phyloP scores from a whole-genome alignment of 2,329 filamentous ascomycete genomes.

The Ophiostoma sp. region DNA sequence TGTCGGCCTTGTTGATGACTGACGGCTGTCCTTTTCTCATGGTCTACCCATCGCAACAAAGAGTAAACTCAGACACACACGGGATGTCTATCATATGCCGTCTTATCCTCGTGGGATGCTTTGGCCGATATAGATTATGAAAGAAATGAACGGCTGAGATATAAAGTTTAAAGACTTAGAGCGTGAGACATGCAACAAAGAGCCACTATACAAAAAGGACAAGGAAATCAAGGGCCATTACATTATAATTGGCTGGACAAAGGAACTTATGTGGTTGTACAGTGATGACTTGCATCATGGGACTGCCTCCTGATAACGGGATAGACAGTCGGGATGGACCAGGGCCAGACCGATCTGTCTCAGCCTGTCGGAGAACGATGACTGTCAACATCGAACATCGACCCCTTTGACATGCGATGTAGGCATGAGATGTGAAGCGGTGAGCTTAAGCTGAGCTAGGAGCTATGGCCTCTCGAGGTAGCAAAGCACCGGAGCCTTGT shows the following conservation, averaged over 20 bases:
- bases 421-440: not conserved
- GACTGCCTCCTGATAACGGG: not conserved
- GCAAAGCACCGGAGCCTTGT: not conserved
- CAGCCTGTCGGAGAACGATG: not conserved
- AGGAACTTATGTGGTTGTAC: not conserved
- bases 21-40: not conserved
- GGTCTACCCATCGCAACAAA: not conserved
- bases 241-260: not conserved
- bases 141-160: too few species aligned
- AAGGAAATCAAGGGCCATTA: not conserved
- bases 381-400: not conserved
- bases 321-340: not conserved
- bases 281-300: slow-evolving; percentile 5
- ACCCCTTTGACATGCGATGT: not conserved
- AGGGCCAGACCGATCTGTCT: slow-evolving; percentile 6
- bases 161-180: not conserved
- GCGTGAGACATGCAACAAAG: slow-evolving; percentile 3
- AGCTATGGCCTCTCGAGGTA: not conserved
- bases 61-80: not conserved
- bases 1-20: slow-evolving; percentile 4
- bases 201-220: not conserved
- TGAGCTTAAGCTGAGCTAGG: not conserved
- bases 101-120: slow-evolving; percentile 6
- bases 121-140: not conserved
- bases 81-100: not conserved